These are phyloP conservation scores for Podospora bellae-mahoneyi DNA, from an alignment of 495 filamentous ascomycete species.

Conservation along the genomic window DNA sequence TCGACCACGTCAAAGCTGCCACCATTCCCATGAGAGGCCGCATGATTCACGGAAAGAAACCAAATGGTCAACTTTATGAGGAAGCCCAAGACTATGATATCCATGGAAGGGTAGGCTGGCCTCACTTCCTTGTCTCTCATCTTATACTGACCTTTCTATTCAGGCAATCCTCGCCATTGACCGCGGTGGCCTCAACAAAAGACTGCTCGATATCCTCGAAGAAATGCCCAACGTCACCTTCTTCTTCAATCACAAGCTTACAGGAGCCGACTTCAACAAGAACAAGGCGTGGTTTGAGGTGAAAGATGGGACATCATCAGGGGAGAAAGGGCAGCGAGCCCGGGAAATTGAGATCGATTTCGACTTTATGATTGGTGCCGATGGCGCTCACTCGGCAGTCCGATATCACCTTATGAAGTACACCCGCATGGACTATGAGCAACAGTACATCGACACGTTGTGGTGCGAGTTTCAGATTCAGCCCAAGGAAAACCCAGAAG, in stretches of 20 bases:
- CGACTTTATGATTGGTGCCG: slow-evolving; percentile 91
- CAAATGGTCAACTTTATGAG: slow-evolving; percentile 64
- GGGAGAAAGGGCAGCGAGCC: slow-evolving; percentile 21
- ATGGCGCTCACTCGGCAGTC: slow-evolving; percentile 88
- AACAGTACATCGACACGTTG: slow-evolving; percentile 92
- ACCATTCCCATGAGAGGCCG: slow-evolving; percentile 92
- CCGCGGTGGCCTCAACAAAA: slow-evolving; percentile 77
- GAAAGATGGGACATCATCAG: slow-evolving; percentile 28
- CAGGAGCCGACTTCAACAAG: slow-evolving; percentile 73
- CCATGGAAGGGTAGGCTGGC: slow-evolving; percentile 67
- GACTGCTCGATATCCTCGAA: slow-evolving; percentile 80
- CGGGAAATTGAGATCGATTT: slow-evolving; percentile 71
- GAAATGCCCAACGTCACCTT: slow-evolving; percentile 80
- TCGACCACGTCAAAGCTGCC: slow-evolving; percentile 67
- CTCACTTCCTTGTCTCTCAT: neutral
- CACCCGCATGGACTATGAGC: slow-evolving; percentile 80
- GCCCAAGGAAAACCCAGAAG: slow-evolving; percentile 24
- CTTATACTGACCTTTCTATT: slow-evolving; percentile 32
- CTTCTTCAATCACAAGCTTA: slow-evolving; percentile 88
- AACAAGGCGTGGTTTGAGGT: slow-evolving; percentile 86
- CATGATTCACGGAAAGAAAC: slow-evolving; percentile 86
- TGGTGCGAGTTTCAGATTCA: slow-evolving; percentile 96
- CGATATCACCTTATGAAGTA: slow-evolving; percentile 94
- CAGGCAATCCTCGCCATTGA: slow-evolving; percentile 54
- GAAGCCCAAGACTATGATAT: slow-evolving; percentile 85